Base-by-base conservation (phyloP, 805 yeast genomes). In the Candida wancherniae region DNA sequence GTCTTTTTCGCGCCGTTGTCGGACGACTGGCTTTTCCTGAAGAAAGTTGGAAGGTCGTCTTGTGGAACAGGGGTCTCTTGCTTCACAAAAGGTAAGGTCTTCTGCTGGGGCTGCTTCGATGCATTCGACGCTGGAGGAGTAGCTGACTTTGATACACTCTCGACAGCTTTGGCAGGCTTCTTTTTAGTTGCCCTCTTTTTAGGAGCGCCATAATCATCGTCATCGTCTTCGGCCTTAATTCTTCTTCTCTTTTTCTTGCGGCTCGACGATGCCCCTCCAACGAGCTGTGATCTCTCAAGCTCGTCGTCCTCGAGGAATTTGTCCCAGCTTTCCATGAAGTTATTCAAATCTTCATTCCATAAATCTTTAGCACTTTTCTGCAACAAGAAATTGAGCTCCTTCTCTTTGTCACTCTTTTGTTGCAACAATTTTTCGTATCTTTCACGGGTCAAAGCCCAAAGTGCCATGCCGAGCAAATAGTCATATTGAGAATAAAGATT, bases 371-470 rank as follows among this genome's bases (percentile, higher is more conserved):
- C 87, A 9, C 83, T 65, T 49, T 76, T 67, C 33, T 72, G 69
- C 45, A 87, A 69, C 44, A 92, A 66, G 1, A 50, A 53, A 26
- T 75, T 80, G 46, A 90, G 69, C 51, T 84, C 94, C 9, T 56
- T 64, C 52, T 86, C 90, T 48, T 79, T 81, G 15, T 66, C 80
- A 34, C 77, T 84, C 39, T 76, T 72, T 53, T 88, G 94, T 32
- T 70, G 69, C 47, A 87, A 63, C 43, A 92, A 64, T 44, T 74
- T 79, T 48, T 85, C 88, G 52, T 88, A 92, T 47, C 92, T 74
- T 59, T 92, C 98, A 36, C 70, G 71, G 1, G 98, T 90, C 51
- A 92, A 73, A 22, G 96, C 82, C 92, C 96, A 86, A 42, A 92
- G 79, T 20, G 87, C 75, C 95, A 92, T 84, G 32, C 92, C 94